These are phyloP conservation scores for Entomortierella lignicola DNA, from an alignment of 192 early-diverging fungal genomes.

Conservation along the genomic window DNA sequence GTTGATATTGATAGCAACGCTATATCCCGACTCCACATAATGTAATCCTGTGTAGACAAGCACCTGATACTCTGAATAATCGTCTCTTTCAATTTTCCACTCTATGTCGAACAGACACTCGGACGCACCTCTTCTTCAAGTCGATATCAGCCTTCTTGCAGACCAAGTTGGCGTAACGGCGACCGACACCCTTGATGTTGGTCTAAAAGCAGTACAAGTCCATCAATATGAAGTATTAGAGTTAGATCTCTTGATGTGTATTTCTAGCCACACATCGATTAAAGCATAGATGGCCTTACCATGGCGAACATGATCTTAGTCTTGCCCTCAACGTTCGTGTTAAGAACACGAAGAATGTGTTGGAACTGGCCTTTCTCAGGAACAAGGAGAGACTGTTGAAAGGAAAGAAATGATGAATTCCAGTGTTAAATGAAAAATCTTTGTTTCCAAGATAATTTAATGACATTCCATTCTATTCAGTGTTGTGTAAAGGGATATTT, in stretches of 20 bases:
- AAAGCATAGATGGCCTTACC: conserved; percentile 28
- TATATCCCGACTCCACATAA: too few relatives aligned
- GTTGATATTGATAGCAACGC: too few relatives aligned
- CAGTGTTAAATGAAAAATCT: conserved; percentile 33
- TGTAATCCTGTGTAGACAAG: too few relatives aligned
- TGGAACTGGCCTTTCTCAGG: conserved; percentile 94
- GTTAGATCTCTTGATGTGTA: not conserved
- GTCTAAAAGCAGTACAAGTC: conserved; percentile 57
- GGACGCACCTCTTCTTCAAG: conserved; percentile 87
- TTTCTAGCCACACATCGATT: not conserved
- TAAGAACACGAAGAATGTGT: conserved; percentile 98
- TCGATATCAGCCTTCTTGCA: conserved; percentile 99
- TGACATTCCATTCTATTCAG: not conserved
- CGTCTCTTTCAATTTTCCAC: too few relatives aligned
- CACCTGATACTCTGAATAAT: not conserved
- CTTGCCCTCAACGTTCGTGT: conserved; percentile 99
- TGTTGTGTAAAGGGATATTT: too few relatives aligned
- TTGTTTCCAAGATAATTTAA: not conserved
- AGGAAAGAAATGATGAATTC: conserved; percentile 11
- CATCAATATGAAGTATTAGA: not conserved
- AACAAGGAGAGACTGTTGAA: conserved; percentile 86
- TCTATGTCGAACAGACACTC: too few relatives aligned
- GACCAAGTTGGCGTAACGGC: conserved; percentile 98
- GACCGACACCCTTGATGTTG: conserved; percentile 98
- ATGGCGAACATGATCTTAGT: conserved; percentile 96